Base-by-base conservation (phyloP, 2,329 filamentous ascomycete genomes). In the Fusarium fracticaudum region DNA sequence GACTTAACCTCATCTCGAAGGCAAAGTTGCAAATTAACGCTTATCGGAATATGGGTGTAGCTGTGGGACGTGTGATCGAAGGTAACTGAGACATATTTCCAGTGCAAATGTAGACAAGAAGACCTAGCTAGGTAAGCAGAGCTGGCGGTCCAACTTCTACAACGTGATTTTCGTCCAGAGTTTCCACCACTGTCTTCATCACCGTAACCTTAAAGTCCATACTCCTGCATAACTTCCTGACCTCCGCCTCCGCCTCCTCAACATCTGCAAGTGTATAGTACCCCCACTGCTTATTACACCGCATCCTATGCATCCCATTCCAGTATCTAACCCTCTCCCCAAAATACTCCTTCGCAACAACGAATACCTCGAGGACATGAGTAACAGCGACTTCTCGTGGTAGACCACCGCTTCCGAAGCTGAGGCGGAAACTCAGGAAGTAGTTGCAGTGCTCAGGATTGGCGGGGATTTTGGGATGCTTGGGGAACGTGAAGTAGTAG, bases 261-360 rank as follows among this genome's bases (percentile, higher is more conserved):
- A 60, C 22, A 38, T 68, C 54, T 1, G 0, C 15, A 15, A 24
- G 22, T 1, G 22, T 54, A 17, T 68, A 68, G 5, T 41, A 68
- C 1, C 54, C 65, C 54, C 54, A 61, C 41, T 68, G 63, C 35
- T 47, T 67, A 13, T 60, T 61, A 4, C 33, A 60, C 3, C 54
- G 11, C 29, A 17, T 50, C 1, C 37, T 35, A n/a, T 26, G 12
- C 15, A 61, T 29, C 18, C 54, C 54, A 67, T 61, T 24, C 63
- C 63, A 68, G 0, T 54, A 54, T 22, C 22, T 47, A 1, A 45
- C 31, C 7, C 53, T 22, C 9, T 54, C 31, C 0, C 47, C 47
- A 44, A 63, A 67, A 14, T 12, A 47, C 14, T 54, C 41, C 8
- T 10, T 35, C 11, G 35, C 14, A 15, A 60, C n/a, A 5, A 9